Base-by-base conservation (phyloP, 2,329 filamentous ascomycete species). In the Alternaria gaisen region DNA sequence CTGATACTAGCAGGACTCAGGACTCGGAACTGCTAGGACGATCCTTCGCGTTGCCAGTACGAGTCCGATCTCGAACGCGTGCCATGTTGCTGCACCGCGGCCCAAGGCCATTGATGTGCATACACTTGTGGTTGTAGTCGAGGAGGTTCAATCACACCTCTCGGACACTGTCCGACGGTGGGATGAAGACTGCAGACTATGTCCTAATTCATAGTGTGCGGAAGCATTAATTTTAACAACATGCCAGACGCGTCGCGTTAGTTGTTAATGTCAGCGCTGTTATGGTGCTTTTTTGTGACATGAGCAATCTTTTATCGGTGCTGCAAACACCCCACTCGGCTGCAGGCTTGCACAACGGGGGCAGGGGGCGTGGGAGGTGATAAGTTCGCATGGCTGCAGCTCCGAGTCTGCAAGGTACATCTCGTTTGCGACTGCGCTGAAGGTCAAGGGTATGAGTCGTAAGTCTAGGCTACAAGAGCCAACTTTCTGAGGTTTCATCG, bases 371-470 rank as follows among this genome's bases (percentile, higher is more conserved):
- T 26, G 38, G 26, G 53, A 56, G 30, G 50, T 50, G 56, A 56
- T 28, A 36, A 40, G 53, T 53, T 52, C 52, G 64, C 64, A 57
- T 65, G 56, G 58, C 41, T 53, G 47, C 61, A 61, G 48, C 24
- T 57, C 40, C 43, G 34, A 50, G 53, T 42, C 56, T 60, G 62
- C 68, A 68, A 67, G 63, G 65, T 54, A 55, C 55, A 53, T 46
- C 53, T 58, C 52, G 48, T 56, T 64, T 63, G 53, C 53, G 48
- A 53, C 34, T 53, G 56, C 54, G 53, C 57, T 50, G 32, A 41
- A 57, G 60, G 60, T 64, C 58, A 52, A 64, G 60, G 58, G n/a
- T 43, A 56, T 54, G 60, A 51, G 46, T 53, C 51, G 53, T 60
- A 53, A 63, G 59, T 54, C 54, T 50, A 61, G 57, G 54, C 41